phyloP scores from a whole-genome alignment of 2,329 filamentous ascomycete genomes.

The Pseudogymnoascus sp. region DNA sequence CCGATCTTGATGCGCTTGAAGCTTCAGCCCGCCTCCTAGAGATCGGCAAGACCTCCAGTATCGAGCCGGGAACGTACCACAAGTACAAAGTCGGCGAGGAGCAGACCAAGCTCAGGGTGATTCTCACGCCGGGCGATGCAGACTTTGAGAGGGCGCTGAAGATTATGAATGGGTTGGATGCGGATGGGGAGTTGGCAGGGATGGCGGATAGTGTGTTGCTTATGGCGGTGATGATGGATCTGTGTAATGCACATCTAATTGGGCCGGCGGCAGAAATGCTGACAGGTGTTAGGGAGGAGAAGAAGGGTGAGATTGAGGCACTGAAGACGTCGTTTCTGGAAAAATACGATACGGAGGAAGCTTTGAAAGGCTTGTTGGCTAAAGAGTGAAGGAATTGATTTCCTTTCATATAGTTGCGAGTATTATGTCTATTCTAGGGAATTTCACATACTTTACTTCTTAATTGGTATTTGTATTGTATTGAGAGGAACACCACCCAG shows the following conservation, averaged over 20 bases:
- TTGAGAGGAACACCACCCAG: neutral
- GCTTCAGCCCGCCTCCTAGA: neutral
- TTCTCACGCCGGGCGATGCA: slow-evolving; percentile 14
- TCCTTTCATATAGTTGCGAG: neutral
- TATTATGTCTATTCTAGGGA: neutral
- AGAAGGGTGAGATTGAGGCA: neutral
- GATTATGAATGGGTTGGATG: slow-evolving; percentile 16
- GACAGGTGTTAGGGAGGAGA: neutral
- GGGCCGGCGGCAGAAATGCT: neutral
- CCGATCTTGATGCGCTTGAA: slow-evolving; percentile 9
- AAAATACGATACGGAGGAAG: neutral
- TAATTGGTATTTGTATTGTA: neutral
- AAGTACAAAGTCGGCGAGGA: slow-evolving; percentile 14
- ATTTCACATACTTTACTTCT: neutral
- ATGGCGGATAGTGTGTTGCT: slow-evolving; percentile 14
- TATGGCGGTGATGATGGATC: slow-evolving; percentile 15
- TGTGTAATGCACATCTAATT: slow-evolving; percentile 13
- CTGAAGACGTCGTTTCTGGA: neutral
- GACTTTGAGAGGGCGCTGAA: slow-evolving; percentile 19
- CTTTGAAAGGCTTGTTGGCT: neutral
- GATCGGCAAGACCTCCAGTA: neutral
- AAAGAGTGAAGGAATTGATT: neutral
- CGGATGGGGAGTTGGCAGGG: slow-evolving; percentile 14
- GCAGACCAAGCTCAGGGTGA: slow-evolving; percentile 11
- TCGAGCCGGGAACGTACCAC: slow-evolving; percentile 14